Base-by-base conservation (phyloP, 257 asterid genomes). In the Salvia rosmarinus region DNA sequence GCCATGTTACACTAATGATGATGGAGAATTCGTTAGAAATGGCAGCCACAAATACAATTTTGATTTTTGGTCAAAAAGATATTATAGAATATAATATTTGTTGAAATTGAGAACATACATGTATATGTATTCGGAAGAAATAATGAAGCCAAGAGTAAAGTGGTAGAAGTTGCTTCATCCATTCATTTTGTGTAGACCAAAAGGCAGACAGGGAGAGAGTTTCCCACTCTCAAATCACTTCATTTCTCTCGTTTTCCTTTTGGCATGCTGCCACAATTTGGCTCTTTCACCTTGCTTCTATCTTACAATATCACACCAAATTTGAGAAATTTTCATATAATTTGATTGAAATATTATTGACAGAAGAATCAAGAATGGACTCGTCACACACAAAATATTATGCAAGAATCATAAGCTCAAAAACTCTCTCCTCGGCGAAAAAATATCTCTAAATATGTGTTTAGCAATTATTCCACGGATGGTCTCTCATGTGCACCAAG, bases 1-100 rank as follows among this genome's bases (percentile, higher is more conserved):
- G 64, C 78, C 75, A 72, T 73, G 71, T 59, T 76, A 58, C 71
- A 76, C n/a, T 21, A 12, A 32, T 68, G 47, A 61, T 75, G 54
- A 32, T 14, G 19, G 32, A 9, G 21, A 35, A 52, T 20, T 59
- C 5, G 46, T 37, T 4, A 9, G 49, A 9, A 35, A n/a, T 17
- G 1, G 49, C 16, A 30, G 20, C n/a, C 32, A 9, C 32, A 52
- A 3, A 20, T 52, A 20, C n/a, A 19, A 9, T 1, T 51, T 8
- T 3, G 32, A 0, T 2, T 3, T 14, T 2, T 2, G 0, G 30
- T 1, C 1, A 32, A 23, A 14, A 28, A n/a, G 0, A 8, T 71
- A 46, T 16, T 19, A 1, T 61, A 8, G 14, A 30, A 35, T 70
- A 46, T 2, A 17, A 30, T 55, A 25, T 12, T 30, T 3, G 20